Evolutionary conservation across 225 moss, liverwort and hornwort genomes (phyloP).

Genomic region (Climacium dendroides): DNA sequence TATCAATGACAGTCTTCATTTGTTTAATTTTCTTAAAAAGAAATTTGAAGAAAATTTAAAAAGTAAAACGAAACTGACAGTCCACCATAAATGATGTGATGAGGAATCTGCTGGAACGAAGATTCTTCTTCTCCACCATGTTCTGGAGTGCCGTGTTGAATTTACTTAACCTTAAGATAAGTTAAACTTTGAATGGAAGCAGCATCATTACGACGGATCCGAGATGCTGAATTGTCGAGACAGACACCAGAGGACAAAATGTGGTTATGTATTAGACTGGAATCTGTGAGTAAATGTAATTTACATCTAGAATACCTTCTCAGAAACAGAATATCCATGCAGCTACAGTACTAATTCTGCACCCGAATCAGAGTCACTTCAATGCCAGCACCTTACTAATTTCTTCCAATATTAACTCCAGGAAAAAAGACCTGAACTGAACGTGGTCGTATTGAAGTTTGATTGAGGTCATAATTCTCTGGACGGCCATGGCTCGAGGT

Average conservation of each 20-base stretch:
- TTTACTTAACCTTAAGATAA: too few relatives aligned
- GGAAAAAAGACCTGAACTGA: background rate
- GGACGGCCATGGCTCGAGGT: background rate
- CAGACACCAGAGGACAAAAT: slow-evolving; percentile 16
- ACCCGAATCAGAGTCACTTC: background rate
- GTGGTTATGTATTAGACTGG: background rate
- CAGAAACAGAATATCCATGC: background rate
- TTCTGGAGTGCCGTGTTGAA: background rate
- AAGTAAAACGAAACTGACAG: too few relatives aligned
- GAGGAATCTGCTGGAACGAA: background rate
- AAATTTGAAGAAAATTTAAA: too few relatives aligned
- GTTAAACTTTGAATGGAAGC: background rate
- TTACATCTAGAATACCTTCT: background rate
- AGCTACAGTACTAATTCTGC: background rate
- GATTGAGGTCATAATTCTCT: slow-evolving; percentile 5
- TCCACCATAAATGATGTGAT: background rate
- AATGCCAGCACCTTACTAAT: background rate
- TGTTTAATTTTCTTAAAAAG: too few relatives aligned
- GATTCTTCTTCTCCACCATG: background rate
- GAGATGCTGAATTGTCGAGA: background rate
- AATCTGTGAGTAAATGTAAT: background rate
- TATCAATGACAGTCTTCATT: background rate
- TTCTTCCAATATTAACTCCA: slow-evolving; percentile 8
- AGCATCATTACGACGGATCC: background rate
- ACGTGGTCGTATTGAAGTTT: slow-evolving; percentile 1